Percentiles rank a stretch among this genome's conserved stretches.
Evolutionary conservation across 148 eudicot species (phyloP).

Genomic region (Heliamphora exappendiculata): DNA sequence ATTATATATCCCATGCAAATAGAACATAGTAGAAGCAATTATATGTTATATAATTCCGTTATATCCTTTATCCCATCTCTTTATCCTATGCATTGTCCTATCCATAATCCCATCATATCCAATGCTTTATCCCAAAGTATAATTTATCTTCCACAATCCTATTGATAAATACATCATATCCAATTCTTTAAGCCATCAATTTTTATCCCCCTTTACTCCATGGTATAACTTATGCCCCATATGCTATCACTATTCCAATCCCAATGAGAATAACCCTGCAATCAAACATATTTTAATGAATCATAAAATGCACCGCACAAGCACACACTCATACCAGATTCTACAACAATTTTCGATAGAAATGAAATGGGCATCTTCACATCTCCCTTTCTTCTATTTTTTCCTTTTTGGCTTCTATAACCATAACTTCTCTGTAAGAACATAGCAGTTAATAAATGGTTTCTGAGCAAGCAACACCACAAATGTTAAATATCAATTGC

Average conservation of each 20-base stretch:
- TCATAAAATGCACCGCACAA: conserved; percentile 3
- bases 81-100: too few species aligned
- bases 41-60: too few species aligned
- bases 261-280: neutral
- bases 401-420: neutral
- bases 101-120: too few species aligned
- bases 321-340: neutral
- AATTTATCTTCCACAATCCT: too few species aligned
- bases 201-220: neutral
- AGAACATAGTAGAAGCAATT: too few species aligned
- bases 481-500: neutral
- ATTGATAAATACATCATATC: too few species aligned
- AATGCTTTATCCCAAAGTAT: neutral
- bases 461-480: neutral
- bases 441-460: neutral
- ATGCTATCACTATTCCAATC: neutral
- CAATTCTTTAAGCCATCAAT: neutral
- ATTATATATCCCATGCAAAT: too few species aligned
- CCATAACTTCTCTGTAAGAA: neutral
- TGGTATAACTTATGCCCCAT: neutral
- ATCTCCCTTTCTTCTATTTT: conserved; percentile 3
- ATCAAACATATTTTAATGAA: neutral
- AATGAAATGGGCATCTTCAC: neutral
- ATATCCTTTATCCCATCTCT: too few species aligned
- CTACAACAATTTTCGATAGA: neutral